Percentiles rank a stretch among this genome's conserved stretches.
phyloP scores from a whole-genome alignment of 2,329 filamentous ascomycete genomes.

The Sclerotinia borealis region DNA sequence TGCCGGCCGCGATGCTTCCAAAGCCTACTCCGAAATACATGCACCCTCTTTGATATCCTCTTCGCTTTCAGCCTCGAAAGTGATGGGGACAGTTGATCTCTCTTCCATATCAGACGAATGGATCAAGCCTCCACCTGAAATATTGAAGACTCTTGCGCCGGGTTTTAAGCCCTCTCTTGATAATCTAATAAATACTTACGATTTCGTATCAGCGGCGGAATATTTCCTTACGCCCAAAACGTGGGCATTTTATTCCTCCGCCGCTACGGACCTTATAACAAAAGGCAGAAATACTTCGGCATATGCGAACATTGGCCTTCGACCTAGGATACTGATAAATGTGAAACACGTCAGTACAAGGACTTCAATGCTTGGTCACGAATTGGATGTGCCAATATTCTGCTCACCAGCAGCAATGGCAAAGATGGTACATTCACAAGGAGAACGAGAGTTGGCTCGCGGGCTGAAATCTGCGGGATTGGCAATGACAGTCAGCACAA shows the following conservation, averaged over 20 bases:
- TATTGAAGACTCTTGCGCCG: slow-evolving; percentile 20
- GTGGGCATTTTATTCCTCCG: slow-evolving; percentile 65
- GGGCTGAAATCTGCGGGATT: slow-evolving; percentile 47
- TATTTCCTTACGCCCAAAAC: slow-evolving; percentile 53
- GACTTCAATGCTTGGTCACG: slow-evolving; percentile 49
- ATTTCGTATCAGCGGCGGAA: slow-evolving; percentile 54
- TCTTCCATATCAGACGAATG: slow-evolving; percentile 44
- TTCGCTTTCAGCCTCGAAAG: slow-evolving; percentile 38
- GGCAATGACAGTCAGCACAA: slow-evolving; percentile 55
- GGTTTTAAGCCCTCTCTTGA: slow-evolving; percentile 38
- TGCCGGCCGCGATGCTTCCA: slow-evolving; percentile 49
- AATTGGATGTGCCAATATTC: slow-evolving; percentile 52
- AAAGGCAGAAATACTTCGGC: slow-evolving; percentile 49
- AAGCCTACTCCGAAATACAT: slow-evolving; percentile 47
- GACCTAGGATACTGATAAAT: slow-evolving; percentile 51
- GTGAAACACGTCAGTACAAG: slow-evolving; percentile 46
- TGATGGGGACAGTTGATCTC: slow-evolving; percentile 44
- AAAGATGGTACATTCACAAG: slow-evolving; percentile 55
- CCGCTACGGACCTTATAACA: slow-evolving; percentile 62
- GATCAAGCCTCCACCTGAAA: slow-evolving; percentile 36
- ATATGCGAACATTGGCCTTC: slow-evolving; percentile 51
- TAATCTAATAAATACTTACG: slow-evolving; percentile 52
- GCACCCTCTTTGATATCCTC: slow-evolving; percentile 41
- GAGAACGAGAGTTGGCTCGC: slow-evolving; percentile 52
- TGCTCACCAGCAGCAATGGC: slow-evolving; percentile 60